Evolutionary conservation across 495 filamentous ascomycete genomes (phyloP).

Genomic region (Lasiosphaeria miniovina): DNA sequence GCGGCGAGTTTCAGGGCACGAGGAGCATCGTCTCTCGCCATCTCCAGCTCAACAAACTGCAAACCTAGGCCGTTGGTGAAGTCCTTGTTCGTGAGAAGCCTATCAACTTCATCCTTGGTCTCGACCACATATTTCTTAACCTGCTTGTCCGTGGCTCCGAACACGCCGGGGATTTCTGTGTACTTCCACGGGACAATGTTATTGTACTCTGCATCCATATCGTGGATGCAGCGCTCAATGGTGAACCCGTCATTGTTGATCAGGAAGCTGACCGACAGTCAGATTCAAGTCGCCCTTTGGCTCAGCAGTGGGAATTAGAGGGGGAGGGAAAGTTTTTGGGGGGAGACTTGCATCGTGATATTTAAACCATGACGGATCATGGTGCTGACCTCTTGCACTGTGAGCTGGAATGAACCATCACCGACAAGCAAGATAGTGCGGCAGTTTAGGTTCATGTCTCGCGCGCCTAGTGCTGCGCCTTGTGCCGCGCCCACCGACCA

Average conservation of each 20-base stretch:
- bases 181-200: slow-evolving; percentile 75
- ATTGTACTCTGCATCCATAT: slow-evolving; percentile 75
- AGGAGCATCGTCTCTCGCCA: slow-evolving; percentile 80
- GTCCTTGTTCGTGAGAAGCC: slow-evolving; percentile 61
- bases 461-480: slow-evolving; percentile 68
- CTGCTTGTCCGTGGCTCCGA: slow-evolving; percentile 58
- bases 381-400: slow-evolving; percentile 80
- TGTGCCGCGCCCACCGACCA: slow-evolving; percentile 77
- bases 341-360: slow-evolving; percentile 65
- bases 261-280: slow-evolving; percentile 68
- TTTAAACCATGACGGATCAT: slow-evolving; percentile 76
- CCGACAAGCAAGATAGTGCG: slow-evolving; percentile 83
- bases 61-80: slow-evolving; percentile 53
- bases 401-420: slow-evolving; percentile 83
- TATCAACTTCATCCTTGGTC: slow-evolving; percentile 65
- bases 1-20: slow-evolving; percentile 68
- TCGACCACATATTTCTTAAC: slow-evolving; percentile 66
- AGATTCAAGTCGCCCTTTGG: too few relatives aligned
- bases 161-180: slow-evolving; percentile 61
- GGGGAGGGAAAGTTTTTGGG: slow-evolving; percentile 15
- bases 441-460: slow-evolving; percentile 51
- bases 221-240: slow-evolving; percentile 73
- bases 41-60: slow-evolving; percentile 83
- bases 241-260: slow-evolving; percentile 76
- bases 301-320: slow-evolving; percentile 8